phyloP scores from a whole-genome alignment of 495 filamentous ascomycete species.

The Daldinia concentrica region DNA sequence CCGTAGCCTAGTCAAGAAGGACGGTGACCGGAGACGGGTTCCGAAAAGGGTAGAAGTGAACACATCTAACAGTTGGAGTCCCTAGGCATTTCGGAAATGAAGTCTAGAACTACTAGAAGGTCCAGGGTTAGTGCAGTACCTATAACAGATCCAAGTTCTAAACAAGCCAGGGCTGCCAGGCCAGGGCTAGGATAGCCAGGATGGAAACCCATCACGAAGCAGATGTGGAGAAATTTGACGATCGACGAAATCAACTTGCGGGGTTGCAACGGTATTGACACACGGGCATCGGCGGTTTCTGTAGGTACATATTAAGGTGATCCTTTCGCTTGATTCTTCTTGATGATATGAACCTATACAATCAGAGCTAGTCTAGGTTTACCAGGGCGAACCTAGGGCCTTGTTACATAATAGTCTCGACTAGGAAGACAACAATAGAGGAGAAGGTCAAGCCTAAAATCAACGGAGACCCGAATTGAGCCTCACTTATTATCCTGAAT shows the following conservation, averaged over 20 bases:
- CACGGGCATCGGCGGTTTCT: conserved; percentile 24
- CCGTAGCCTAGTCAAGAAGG: conserved; percentile 20
- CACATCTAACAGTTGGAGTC: conserved; percentile 13
- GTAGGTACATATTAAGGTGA: conserved; percentile 36
- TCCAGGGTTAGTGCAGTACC: conserved; percentile 22
- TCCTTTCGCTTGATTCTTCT: conserved; percentile 22
- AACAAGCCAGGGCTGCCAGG: neutral
- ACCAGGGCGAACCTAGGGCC: neutral
- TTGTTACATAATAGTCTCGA: conserved; percentile 29
- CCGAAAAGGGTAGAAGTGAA: conserved; percentile 32
- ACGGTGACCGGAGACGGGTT: conserved; percentile 36
- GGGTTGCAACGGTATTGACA: conserved; percentile 27
- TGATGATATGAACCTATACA: conserved; percentile 12
- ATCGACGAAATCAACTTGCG: conserved; percentile 36
- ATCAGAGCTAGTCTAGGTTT: neutral
- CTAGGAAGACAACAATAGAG: conserved; percentile 24
- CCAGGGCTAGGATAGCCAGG: conserved; percentile 4
- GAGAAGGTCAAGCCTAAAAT: conserved; percentile 37
- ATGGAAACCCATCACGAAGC: conserved; percentile 18
- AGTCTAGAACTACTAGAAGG: conserved; percentile 36
- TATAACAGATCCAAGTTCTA: conserved; percentile 21
- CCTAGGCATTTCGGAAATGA: conserved; percentile 31
- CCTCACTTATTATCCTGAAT: conserved; percentile 43
- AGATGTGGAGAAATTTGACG: conserved; percentile 35
- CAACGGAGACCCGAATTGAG: conserved; percentile 27